phyloP scores from a whole-genome alignment of 805 yeast species.

The Pichia pseudocactophila region DNA sequence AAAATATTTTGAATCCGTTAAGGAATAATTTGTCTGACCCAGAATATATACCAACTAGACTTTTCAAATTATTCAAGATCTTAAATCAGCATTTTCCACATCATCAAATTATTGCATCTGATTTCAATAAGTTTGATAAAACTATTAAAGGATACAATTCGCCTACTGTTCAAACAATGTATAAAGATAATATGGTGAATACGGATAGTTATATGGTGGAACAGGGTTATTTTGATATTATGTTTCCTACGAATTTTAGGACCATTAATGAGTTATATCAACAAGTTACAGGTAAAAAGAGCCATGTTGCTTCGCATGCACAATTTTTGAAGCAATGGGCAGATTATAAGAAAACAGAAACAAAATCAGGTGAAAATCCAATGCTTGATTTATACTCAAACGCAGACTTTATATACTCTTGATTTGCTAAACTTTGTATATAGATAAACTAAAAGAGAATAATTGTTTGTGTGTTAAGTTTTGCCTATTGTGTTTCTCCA shows the following conservation, averaged over 20 bases:
- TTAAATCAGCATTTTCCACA: conserved; percentile 61
- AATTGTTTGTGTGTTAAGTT: too few relatives aligned
- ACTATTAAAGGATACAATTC: conserved; percentile 50
- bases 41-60: conserved; percentile 76
- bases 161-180: conserved; percentile 75
- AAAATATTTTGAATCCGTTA: conserved; percentile 52
- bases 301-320: conserved; percentile 46
- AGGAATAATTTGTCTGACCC: conserved; percentile 59
- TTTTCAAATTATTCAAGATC: conserved; percentile 54
- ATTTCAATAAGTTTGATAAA: conserved; percentile 48
- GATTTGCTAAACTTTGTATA: too few relatives aligned
- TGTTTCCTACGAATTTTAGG: conserved; percentile 76
- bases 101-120: conserved; percentile 67
- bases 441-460: too few relatives aligned
- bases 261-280: conserved; percentile 53
- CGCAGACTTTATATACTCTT: conserved; percentile 56
- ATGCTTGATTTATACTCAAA: conserved; percentile 70
- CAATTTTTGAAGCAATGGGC: conserved; percentile 68
- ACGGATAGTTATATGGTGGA: conserved; percentile 70
- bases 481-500: too few relatives aligned
- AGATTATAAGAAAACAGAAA: conserved; percentile 54
- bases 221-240: conserved; percentile 79
- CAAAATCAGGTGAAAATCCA: conserved; percentile 76
- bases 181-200: conserved; percentile 58
- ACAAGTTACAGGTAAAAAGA: conserved; percentile 52